A percentile compares a stretch with the other conserved stretches of the same genome.
Evolutionary conservation across 306 rosid genomes (phyloP).

Genomic region (Prunus kanzakura): DNA sequence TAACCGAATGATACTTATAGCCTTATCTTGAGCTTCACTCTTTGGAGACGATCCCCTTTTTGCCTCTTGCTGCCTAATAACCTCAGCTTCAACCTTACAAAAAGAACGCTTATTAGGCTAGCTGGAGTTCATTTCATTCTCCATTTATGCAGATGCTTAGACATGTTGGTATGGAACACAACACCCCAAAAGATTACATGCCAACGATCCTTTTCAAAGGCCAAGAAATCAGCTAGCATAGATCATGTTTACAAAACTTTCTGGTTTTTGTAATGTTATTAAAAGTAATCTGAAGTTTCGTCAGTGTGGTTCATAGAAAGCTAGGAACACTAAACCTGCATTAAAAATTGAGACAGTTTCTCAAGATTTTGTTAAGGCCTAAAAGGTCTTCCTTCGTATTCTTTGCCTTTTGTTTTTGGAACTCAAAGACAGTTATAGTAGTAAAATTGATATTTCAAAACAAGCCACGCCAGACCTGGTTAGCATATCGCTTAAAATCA

Average conservation of each 20-base stretch:
- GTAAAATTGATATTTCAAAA: background rate
- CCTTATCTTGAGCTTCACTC: constrained; percentile 92
- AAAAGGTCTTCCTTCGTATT: background rate
- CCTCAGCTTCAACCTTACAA: constrained; percentile 83
- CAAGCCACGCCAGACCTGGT: background rate
- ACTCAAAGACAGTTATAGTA: too few species aligned
- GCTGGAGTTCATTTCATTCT: constrained; percentile 25
- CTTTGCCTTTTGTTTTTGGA: background rate
- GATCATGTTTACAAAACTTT: background rate
- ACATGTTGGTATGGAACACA: background rate
- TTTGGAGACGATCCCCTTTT: constrained; percentile 80
- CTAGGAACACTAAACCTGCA: background rate
- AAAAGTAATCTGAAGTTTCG: background rate
- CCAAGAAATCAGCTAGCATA: background rate
- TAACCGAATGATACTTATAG: constrained; percentile 57
- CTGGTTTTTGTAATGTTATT: background rate
- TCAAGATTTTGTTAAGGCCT: background rate
- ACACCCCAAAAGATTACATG: background rate
- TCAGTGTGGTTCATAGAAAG: background rate
- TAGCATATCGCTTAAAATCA: constrained; percentile 10
- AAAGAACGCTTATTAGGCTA: constrained; percentile 24
- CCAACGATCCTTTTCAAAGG: background rate
- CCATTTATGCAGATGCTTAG: constrained; percentile 15
- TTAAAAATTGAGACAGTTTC: background rate
- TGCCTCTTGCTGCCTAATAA: constrained; percentile 65